Percentiles rank a stretch among this genome's conserved stretches.
These are phyloP conservation scores for Colletotrichum costaricense DNA, from an alignment of 2,329 filamentous ascomycete genomes.

Conservation along the genomic window DNA sequence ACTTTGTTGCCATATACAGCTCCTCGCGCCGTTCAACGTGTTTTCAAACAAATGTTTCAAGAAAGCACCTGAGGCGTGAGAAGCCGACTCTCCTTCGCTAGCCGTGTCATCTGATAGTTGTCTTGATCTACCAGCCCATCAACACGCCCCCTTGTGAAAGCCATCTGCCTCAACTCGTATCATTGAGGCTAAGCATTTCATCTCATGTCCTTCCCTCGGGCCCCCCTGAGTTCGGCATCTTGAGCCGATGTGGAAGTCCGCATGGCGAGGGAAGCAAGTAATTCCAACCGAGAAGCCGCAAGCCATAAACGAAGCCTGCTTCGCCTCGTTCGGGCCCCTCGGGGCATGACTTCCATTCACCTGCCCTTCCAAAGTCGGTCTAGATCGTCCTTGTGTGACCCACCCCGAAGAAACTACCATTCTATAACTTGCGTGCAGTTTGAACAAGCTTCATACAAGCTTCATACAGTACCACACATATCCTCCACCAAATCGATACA, in stretches of 20 bases:
- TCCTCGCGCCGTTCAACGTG: neutral
- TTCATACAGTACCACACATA: neutral
- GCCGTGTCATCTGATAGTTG: neutral
- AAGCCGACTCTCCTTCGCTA: neutral
- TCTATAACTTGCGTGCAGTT: neutral
- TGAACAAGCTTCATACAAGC: neutral
- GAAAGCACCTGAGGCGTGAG: neutral
- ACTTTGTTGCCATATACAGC: neutral
- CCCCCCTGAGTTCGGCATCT: neutral
- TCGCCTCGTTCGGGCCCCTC: neutral
- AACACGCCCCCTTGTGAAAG: neutral
- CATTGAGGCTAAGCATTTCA: neutral
- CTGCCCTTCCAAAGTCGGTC: neutral
- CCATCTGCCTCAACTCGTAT: neutral
- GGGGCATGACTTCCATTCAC: too few relatives aligned
- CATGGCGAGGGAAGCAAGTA: neutral
- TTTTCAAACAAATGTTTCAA: neutral
- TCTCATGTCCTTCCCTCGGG: neutral
- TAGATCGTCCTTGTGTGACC: neutral
- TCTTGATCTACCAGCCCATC: neutral
- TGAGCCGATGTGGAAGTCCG: neutral
- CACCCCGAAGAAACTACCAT: neutral
- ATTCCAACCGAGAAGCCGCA: neutral
- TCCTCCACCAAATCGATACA: neutral
- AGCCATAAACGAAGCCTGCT: neutral